These are phyloP conservation scores for Neonectria magnoliae DNA, from an alignment of 2,329 filamentous ascomycete species.

Conservation along the genomic window DNA sequence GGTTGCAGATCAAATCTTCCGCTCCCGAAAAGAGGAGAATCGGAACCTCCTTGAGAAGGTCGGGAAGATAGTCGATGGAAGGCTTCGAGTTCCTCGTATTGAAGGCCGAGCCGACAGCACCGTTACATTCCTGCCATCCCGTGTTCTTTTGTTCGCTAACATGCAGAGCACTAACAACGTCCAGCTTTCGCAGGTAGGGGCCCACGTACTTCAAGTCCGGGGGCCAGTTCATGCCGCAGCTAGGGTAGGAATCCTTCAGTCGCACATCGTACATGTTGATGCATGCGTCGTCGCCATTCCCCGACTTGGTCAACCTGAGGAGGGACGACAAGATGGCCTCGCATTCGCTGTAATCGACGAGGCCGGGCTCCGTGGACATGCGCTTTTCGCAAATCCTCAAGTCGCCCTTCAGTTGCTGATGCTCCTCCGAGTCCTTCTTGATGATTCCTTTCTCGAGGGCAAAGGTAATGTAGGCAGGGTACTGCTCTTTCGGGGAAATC, in stretches of 20 bases:
- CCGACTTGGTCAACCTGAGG: conserved; percentile 70
- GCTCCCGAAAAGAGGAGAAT: conserved; percentile 92
- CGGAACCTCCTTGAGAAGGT: conserved; percentile 78
- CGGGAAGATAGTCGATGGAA: conserved; percentile 78
- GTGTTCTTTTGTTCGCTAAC: conserved; percentile 83
- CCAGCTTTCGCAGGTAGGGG: conserved; percentile 84
- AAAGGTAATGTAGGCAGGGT: conserved; percentile 84
- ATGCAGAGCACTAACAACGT: conserved; percentile 83
- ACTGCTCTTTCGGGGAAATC: conserved; percentile 92
- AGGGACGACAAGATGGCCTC: conserved; percentile 81
- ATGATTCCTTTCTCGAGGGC: conserved; percentile 82
- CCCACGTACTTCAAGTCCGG: conserved; percentile 81
- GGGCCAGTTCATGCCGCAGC: conserved; percentile 98
- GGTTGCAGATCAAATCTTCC: conserved; percentile 96
- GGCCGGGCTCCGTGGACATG: conserved; percentile 55
- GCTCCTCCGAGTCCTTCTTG: conserved; percentile 70
- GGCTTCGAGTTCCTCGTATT: conserved; percentile 75
- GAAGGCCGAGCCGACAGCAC: conserved; percentile 79
- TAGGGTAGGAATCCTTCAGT: conserved; percentile 79
- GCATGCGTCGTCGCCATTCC: conserved; percentile 69
- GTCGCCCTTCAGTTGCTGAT: conserved; percentile 73
- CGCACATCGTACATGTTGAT: conserved; percentile 98
- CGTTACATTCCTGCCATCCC: conserved; percentile 92
- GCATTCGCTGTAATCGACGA: conserved; percentile 76
- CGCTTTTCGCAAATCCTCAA: conserved; percentile 75